These are phyloP conservation scores for Schrenkiella parvula DNA, from an alignment of 345 rosid species.

Conservation along the genomic window DNA sequence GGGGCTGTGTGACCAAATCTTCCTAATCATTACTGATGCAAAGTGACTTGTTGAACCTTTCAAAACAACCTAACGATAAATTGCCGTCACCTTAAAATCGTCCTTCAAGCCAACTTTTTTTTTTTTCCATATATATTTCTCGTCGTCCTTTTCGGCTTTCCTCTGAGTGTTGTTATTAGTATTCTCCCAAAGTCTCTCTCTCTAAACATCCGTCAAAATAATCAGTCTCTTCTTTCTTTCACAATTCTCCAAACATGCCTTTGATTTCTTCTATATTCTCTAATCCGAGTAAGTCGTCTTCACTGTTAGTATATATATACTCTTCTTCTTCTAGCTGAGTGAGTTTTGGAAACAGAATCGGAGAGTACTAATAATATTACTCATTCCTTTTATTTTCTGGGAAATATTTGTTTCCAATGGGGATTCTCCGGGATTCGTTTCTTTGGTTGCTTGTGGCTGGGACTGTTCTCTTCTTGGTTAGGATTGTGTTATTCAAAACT, in stretches of 20 bases:
- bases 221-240: constrained; percentile 2
- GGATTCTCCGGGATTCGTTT: constrained; percentile 30
- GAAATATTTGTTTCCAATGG: constrained; percentile 25
- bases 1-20: neutral
- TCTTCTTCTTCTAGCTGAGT: neutral
- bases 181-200: neutral
- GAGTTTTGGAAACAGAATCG: neutral
- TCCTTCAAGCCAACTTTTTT: no score
- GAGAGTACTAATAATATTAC: neutral
- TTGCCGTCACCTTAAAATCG: constrained; percentile 25
- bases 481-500: constrained; percentile 49
- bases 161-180: neutral
- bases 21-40: neutral
- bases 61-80: neutral
- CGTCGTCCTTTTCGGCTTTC: constrained; percentile 9
- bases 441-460: constrained; percentile 5
- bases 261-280: neutral
- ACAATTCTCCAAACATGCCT: constrained; percentile 16
- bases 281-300: neutral
- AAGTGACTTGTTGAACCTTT: constrained; percentile 9
- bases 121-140: neutral
- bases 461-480: constrained; percentile 26
- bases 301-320: neutral
- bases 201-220: constrained; percentile 17
- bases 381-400: neutral